phyloP scores from a whole-genome alignment of 805 yeast species.

The Lachancea meyersii region DNA sequence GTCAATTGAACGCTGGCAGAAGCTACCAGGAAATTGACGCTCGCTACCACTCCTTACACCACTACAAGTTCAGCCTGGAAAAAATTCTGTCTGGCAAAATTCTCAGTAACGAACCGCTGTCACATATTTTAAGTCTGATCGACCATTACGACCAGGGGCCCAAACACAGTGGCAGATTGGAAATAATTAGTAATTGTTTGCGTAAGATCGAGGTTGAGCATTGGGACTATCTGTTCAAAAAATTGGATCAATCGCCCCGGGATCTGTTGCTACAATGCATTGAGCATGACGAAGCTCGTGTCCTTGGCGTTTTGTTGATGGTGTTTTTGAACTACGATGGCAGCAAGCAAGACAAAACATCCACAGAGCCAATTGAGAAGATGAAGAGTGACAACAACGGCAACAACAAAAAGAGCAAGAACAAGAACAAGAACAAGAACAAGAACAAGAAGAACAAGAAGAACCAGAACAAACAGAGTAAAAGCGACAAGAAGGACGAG shows the following conservation, averaged over 20 bases:
- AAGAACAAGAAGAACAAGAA: too few relatives aligned
- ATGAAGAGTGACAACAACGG: slow-evolving; percentile 4
- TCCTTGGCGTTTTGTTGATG: slow-evolving; percentile 27
- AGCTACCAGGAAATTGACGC: slow-evolving; percentile 18
- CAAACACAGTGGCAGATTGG: slow-evolving; percentile 20
- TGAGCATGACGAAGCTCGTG: slow-evolving; percentile 28
- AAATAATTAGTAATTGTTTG: slow-evolving; percentile 31
- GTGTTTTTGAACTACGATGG: slow-evolving; percentile 32
- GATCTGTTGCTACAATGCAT: slow-evolving; percentile 28
- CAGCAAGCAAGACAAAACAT: background rate
- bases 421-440: too few relatives aligned
- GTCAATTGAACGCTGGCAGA: slow-evolving; percentile 13
- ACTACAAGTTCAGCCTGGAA: slow-evolving; percentile 32
- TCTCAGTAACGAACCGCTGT: slow-evolving; percentile 20
- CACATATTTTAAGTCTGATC: slow-evolving; percentile 21
- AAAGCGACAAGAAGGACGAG: too few relatives aligned
- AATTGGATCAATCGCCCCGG: slow-evolving; percentile 27
- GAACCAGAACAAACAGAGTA: too few relatives aligned
- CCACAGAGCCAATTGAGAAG: background rate
- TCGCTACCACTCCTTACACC: slow-evolving; percentile 21
- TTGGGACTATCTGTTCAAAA: slow-evolving; percentile 27
- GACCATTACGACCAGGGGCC: slow-evolving; percentile 13
- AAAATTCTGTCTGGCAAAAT: slow-evolving; percentile 28
- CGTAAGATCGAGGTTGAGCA: slow-evolving; percentile 31
- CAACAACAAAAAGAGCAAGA: background rate